A percentile compares a stretch with the other conserved stretches of the same genome.
phyloP scores from a whole-genome alignment of 352 stramenopile species.

The Thalassiosira hispida region DNA sequence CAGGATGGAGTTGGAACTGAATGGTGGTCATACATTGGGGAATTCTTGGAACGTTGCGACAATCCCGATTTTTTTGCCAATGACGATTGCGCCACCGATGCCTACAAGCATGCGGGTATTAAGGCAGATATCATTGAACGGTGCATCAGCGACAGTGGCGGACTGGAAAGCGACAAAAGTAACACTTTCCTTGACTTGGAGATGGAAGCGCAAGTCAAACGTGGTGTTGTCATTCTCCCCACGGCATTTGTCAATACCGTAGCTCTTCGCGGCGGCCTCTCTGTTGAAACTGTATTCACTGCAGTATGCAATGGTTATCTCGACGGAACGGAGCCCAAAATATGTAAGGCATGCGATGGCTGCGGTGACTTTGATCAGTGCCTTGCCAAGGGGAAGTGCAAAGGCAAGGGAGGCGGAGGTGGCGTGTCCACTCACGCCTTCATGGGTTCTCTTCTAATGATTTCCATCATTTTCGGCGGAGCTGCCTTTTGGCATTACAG shows the following conservation, averaged over 20 bases:
- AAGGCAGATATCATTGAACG: slow-evolving; percentile 89
- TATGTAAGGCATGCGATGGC: slow-evolving; percentile 85
- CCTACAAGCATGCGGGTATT: slow-evolving; percentile 90
- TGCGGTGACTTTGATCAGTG: slow-evolving; percentile 79
- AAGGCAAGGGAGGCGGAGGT: slow-evolving; percentile 25
- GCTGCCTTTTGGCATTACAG: slow-evolving; percentile 87
- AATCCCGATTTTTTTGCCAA: slow-evolving; percentile 73
- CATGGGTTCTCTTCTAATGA: slow-evolving; percentile 84
- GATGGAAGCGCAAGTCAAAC: slow-evolving; percentile 84
- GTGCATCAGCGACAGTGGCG: slow-evolving; percentile 93
- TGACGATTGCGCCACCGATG: slow-evolving; percentile 90
- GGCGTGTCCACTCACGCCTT: slow-evolving; percentile 77
- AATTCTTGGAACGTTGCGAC: slow-evolving; percentile 90
- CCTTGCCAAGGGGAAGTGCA: slow-evolving; percentile 49
- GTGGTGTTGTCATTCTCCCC: slow-evolving; percentile 91
- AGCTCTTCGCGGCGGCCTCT: slow-evolving; percentile 91
- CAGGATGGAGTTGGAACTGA: slow-evolving; percentile 88
- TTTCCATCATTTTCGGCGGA: slow-evolving; percentile 33
- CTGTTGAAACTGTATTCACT: slow-evolving; percentile 81
- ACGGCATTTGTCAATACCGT: slow-evolving; percentile 95
- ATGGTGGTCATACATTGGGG: slow-evolving; percentile 95
- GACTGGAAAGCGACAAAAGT: slow-evolving; percentile 86
- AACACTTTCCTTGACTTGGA: slow-evolving; percentile 92
- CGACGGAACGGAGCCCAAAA: slow-evolving; percentile 74
- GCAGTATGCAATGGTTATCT: slow-evolving; percentile 87